A percentile compares a stretch with the other conserved stretches of the same genome.
These are phyloP conservation scores for Penicillium italicum DNA, from an alignment of 2,329 filamentous ascomycete species.

Conservation along the genomic window DNA sequence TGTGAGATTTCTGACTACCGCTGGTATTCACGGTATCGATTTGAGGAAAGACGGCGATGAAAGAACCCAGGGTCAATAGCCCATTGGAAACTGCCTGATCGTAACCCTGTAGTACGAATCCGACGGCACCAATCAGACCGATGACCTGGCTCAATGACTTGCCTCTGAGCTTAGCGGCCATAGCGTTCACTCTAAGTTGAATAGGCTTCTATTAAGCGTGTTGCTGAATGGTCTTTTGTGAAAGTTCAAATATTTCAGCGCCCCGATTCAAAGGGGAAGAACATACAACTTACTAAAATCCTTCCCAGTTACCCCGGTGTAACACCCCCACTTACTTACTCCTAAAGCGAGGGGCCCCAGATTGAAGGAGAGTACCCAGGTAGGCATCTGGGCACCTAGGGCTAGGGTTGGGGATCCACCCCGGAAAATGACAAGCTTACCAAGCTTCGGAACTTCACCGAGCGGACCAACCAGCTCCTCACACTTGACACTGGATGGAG, in stretches of 20 bases:
- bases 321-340: background rate
- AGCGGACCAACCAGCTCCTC: background rate
- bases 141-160: slow-evolving; percentile 15
- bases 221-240: background rate
- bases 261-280: background rate
- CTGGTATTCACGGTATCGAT: slow-evolving; percentile 16
- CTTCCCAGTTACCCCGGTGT: background rate
- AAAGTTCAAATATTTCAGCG: background rate
- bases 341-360: slow-evolving; percentile 1
- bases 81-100: slow-evolving; percentile 20
- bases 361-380: background rate
- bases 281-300: background rate
- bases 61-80: slow-evolving; percentile 15
- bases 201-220: background rate
- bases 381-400: background rate
- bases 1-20: slow-evolving; percentile 13
- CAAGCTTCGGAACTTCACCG: slow-evolving; percentile 1
- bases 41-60: slow-evolving; percentile 16
- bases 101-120: slow-evolving; percentile 18
- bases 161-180: slow-evolving; percentile 12
- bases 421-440: background rate
- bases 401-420: background rate
- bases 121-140: slow-evolving; percentile 16
- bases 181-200: background rate
- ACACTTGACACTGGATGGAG: background rate